Percentiles rank a stretch among this genome's conserved stretches.
These are phyloP conservation scores for Diaporthe australafricana DNA, from an alignment of 2,329 filamentous ascomycete species.

Conservation along the genomic window DNA sequence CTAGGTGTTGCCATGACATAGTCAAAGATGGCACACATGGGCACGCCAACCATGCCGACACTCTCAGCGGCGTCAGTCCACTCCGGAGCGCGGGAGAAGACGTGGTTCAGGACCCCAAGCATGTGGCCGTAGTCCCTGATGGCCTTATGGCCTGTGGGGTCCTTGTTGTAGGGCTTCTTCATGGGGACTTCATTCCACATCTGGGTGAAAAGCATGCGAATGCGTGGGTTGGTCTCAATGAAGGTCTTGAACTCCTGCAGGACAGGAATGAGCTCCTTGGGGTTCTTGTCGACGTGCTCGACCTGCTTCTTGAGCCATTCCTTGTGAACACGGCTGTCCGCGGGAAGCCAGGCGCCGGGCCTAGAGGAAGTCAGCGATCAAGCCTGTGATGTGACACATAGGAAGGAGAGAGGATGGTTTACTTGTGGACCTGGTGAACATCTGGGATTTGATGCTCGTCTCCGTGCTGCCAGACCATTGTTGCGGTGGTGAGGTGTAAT, in stretches of 20 bases:
- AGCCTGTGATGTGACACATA: neutral
- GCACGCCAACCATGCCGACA: conserved; percentile 66
- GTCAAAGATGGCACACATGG: conserved; percentile 64
- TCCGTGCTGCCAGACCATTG: conserved; percentile 63
- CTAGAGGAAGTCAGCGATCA: conserved; percentile 45
- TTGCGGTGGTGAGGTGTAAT: conserved; percentile 35
- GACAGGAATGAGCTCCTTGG: conserved; percentile 66
- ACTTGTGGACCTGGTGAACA: conserved; percentile 60
- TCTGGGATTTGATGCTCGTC: conserved; percentile 64
- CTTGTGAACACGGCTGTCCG: conserved; percentile 70
- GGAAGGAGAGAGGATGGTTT: conserved; percentile 38
- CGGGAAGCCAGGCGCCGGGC: conserved; percentile 71
- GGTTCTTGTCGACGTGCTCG: conserved; percentile 63
- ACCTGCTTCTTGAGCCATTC: conserved; percentile 72
- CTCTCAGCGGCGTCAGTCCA: conserved; percentile 64
- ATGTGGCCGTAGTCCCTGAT: conserved; percentile 76
- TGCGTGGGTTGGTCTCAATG: conserved; percentile 71
- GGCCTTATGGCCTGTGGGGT: conserved; percentile 71
- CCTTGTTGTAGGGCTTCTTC: conserved; percentile 68
- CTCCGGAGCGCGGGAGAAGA: conserved; percentile 61
- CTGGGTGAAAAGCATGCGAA: conserved; percentile 74
- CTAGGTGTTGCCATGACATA: conserved; percentile 67
- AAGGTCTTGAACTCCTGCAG: conserved; percentile 73
- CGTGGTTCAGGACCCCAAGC: conserved; percentile 73
- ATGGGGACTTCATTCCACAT: conserved; percentile 78